Evolutionary conservation across 2,329 filamentous ascomycete genomes (phyloP), one percentile per base, ranked within the genome.

Genomic region (Purpureocillium lavendulum): DNA sequence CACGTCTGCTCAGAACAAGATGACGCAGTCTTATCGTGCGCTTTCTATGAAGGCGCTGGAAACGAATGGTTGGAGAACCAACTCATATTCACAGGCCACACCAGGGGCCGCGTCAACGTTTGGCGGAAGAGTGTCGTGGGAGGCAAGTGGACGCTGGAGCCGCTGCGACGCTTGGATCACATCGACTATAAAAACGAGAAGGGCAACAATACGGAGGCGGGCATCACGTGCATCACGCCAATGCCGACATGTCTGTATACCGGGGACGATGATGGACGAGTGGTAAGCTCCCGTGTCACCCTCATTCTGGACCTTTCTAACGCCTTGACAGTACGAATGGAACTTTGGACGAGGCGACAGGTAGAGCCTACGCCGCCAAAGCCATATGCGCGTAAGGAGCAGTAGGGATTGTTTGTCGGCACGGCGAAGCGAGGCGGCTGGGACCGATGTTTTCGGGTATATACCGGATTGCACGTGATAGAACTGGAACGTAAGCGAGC

Each of bases 11-110:
- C 54, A 2, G 67, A 70, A 29, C 67, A 73, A 9, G 85, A 90
- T 17, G 90, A 96, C 54, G 80, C 74, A 28, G 80, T 96, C 3
- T 72, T 86, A 36, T 80, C 83, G 1, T 92, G 88, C 47, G 86
- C 89, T 3, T 95, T 95, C 59, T 97, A 97, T 62, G 89, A 97
- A 58, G 90, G 90, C 0, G 75, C 80, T 0, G 84, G 82, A 2
- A 92, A 88, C 50, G 92, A 97, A 62, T 97, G 89, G 87, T 70
- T 95, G 4, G 87, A 94, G 61, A 82, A 83, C 40, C 82, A 83
- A 44, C 69, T 98, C 33, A 67, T 97, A 30, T 89, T 98, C 47
- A 97, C 90, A 0, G 92, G 92, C 0, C 92, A 97, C 57, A 73
- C 77, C 46, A 71, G 81, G 38, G 92, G 92, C 0, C 73, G 88